Base-by-base conservation (phyloP, 2,329 filamentous ascomycete species). In the Cercospora berteroae region DNA sequence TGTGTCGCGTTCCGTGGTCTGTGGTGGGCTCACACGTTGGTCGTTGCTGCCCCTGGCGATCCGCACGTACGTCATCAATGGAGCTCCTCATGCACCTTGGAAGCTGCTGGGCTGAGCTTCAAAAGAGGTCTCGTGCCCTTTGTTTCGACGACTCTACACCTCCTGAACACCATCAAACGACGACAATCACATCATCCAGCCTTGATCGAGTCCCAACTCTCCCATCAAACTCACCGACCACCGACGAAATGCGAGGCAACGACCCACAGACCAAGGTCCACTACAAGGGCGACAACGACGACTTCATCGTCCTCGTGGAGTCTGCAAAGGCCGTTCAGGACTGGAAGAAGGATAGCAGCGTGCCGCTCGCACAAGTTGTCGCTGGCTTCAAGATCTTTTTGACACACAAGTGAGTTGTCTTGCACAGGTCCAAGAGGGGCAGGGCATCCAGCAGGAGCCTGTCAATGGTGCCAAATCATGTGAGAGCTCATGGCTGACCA, bases 361-460 rank as follows among this genome's bases (percentile, higher is more conserved):
- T 95, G 31, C 91, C 95, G 42, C 83, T 98, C 58, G 86, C 91
- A 1, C 89, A 97, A 76, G 94, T 99, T 65, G 86, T 98, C 65
- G 92, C 89, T 67, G 86, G 90, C 7, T 98, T 92, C 85, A 92
- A 96, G 85, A 85, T 99, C 77, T 96, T 97, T 77, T 83, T 90
- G 52, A 96, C 93, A 39, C 91, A 96, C 84, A 91, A 90, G 94
- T 97, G 86, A 83, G 91, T 71, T 23, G 13, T 39, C 13, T 12
- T 25, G n/a, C 55, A 33, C 65, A 18, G 9, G 7, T 16, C 23
- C 23, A 16, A 13, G 23, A 16, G 5, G 13, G 48, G 12, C 48
- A 7, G 48, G 23, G 12, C 23, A 8, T n/a, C 23, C 23, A 29
- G 48, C 2, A 25, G 48, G 20, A 27, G 48, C 48, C 48, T 55